Conservation (phyloP, 192 early-diverging fungal genomes). For the Dimargaris cristalligena region DNA sequence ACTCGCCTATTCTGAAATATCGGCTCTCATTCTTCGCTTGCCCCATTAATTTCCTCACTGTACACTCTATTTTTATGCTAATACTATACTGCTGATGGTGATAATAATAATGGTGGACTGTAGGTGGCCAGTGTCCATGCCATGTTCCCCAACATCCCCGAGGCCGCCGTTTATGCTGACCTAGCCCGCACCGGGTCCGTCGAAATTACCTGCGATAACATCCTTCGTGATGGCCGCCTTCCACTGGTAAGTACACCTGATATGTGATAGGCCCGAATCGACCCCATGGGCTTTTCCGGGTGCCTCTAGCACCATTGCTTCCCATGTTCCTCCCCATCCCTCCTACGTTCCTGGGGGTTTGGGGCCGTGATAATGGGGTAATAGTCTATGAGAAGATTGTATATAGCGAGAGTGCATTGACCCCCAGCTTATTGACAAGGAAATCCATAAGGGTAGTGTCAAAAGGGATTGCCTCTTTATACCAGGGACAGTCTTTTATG, state of each 20-base stretch:
- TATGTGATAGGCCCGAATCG: too few species aligned
- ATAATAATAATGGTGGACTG: background rate
- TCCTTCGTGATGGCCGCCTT: conserved; percentile 42
- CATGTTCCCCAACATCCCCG: conserved; percentile 73
- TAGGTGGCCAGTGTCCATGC: conserved; percentile 51
- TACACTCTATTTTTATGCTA: too few species aligned
- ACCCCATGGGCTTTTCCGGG: too few species aligned
- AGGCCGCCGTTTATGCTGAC: conserved; percentile 53
- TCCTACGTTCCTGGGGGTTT: background rate
- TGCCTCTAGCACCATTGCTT: background rate
- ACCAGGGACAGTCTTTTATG: too few species aligned
- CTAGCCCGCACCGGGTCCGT: conserved; percentile 69
- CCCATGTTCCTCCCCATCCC: conserved; percentile 9
- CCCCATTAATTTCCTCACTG: too few species aligned
- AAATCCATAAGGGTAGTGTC: too few species aligned
- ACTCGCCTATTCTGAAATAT: too few species aligned
- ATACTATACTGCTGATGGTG: background rate
- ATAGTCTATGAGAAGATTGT: conserved; percentile 1
- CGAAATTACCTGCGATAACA: conserved; percentile 64
- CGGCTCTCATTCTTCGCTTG: too few species aligned
- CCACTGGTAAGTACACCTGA: conserved; percentile 1
- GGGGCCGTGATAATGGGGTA: background rate
- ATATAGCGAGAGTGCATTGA: background rate
- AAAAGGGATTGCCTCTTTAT: too few species aligned
- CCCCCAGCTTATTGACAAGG: too few species aligned